phyloP scores from a whole-genome alignment of 805 yeast species.

The Schwanniomyces polymorphus region DNA sequence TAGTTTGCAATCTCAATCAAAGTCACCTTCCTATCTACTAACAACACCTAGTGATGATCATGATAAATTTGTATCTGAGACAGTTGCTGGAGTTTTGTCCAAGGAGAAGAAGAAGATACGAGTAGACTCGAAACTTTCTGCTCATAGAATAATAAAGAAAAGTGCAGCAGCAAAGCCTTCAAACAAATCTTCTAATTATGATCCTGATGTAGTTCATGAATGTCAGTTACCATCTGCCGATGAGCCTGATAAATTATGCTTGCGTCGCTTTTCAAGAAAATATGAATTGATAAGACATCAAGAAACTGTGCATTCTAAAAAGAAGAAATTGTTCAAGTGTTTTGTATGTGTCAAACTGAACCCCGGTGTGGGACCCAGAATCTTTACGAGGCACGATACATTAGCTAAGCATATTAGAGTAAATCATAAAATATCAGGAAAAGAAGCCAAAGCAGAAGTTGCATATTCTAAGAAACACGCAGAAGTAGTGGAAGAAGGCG shows the following conservation, averaged over 20 bases:
- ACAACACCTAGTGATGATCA: constrained; percentile 19
- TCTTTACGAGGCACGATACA: constrained; percentile 93
- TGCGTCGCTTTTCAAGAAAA: constrained; percentile 54
- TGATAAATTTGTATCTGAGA: constrained; percentile 20
- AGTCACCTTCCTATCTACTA: constrained; percentile 12
- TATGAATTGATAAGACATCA: constrained; percentile 94
- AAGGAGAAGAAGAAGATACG: constrained; percentile 18
- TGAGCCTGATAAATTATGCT: constrained; percentile 38
- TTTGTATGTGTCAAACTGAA: constrained; percentile 77
- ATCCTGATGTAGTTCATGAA: constrained; percentile 48
- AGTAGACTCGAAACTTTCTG: constrained; percentile 22
- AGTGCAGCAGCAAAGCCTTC: constrained; percentile 19
- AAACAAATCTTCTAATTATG: constrained; percentile 42
- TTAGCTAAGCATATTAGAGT: constrained; percentile 79
- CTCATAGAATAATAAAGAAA: constrained; percentile 30
- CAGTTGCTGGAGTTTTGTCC: constrained; percentile 12
- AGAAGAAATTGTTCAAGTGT: constrained; percentile 83
- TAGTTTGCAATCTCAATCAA: constrained; percentile 6
- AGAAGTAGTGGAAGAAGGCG: constrained; percentile 49
- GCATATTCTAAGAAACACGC: constrained; percentile 47
- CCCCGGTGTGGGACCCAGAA: constrained; percentile 58
- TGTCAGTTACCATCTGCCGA: constrained; percentile 47
- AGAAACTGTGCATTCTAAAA: constrained; percentile 91
- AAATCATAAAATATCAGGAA: constrained; percentile 45
- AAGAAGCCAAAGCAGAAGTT: constrained; percentile 48